Evolutionary conservation across 1,284 basidiomycete species (phyloP), one percentile per base, ranked within the genome.

Genomic region (Irpex lacteus): DNA sequence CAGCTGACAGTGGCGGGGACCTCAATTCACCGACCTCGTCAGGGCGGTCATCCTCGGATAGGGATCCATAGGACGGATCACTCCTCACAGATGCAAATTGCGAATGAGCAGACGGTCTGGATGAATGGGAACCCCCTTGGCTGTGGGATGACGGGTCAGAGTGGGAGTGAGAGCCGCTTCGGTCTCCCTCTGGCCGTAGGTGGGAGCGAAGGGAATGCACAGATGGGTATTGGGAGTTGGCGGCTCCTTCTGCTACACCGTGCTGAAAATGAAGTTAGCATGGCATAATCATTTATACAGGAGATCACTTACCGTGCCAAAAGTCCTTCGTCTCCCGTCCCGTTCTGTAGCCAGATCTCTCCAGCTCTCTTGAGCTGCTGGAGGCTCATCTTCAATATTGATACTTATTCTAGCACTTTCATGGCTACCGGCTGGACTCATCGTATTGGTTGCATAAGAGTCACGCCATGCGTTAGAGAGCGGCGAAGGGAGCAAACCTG

Each of bases 311-410:
- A 86, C 86, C 65, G 79, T 69, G 64, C 88, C 88, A 73, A 88
- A 89, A 5, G 86, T 87, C 32, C 81, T 82, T 58, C 86, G 76
- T 60, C 81, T 78, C 18, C 77, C 78, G 59, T 75, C 72, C 40
- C 71, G 66, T 50, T 69, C 73, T n/a, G 74, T 67, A 8, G 86
- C 76, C 66, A 90, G 74, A 9, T 76, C 76, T 63, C 82, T 78
- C 89, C 88, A 90, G 3, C 79, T 75, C 61, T 82, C 82, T 15
- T 79, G 78, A 36, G 88, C 83, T 61, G 70, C 70, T 1, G 88
- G 88, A 5, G 88, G 89, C 32, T 80, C 85, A 38, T 89, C 86
- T 64, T 90, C 89, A 5, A 88, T 70, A 69, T 90, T 87, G 21
- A 86, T 81, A 3, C 79, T 74, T 61, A 85, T 76, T 0, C 75